These are phyloP conservation scores for Aspergillus leporis DNA, from an alignment of 495 filamentous ascomycete genomes.

Conservation along the genomic window DNA sequence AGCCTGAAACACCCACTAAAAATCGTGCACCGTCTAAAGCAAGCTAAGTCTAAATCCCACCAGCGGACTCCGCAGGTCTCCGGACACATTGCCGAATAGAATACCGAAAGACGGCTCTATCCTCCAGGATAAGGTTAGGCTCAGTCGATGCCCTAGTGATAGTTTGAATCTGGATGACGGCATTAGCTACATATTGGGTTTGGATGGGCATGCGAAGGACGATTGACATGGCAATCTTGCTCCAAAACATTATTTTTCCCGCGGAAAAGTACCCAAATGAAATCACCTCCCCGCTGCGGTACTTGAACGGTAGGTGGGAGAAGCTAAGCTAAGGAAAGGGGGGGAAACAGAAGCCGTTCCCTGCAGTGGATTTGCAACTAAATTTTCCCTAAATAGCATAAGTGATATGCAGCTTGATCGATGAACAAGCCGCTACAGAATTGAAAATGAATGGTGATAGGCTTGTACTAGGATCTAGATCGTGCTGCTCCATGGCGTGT, in stretches of 20 bases:
- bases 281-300: neutral
- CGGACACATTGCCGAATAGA: neutral
- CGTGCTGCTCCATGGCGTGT: neutral
- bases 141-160: neutral
- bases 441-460: neutral
- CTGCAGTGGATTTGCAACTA: neutral
- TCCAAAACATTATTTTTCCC: neutral
- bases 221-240: neutral
- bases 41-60: neutral
- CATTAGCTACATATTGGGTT: neutral
- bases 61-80: neutral
- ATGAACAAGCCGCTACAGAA: neutral
- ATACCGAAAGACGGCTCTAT: neutral
- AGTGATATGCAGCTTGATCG: neutral
- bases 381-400: neutral
- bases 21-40: neutral
- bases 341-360: neutral
- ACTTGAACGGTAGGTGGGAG: neutral
- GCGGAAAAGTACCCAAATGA: neutral
- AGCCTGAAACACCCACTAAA: neutral
- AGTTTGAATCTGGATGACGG: neutral
- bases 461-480: neutral
- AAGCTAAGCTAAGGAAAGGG: neutral
- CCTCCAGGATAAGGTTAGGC: slow-evolving; percentile 5
- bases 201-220: neutral